A percentile compares a stretch with the other conserved stretches of the same genome.
Evolutionary conservation across 805 yeast species (phyloP).

Genomic region (Sugiyamaella boreocaroliniensis): DNA sequence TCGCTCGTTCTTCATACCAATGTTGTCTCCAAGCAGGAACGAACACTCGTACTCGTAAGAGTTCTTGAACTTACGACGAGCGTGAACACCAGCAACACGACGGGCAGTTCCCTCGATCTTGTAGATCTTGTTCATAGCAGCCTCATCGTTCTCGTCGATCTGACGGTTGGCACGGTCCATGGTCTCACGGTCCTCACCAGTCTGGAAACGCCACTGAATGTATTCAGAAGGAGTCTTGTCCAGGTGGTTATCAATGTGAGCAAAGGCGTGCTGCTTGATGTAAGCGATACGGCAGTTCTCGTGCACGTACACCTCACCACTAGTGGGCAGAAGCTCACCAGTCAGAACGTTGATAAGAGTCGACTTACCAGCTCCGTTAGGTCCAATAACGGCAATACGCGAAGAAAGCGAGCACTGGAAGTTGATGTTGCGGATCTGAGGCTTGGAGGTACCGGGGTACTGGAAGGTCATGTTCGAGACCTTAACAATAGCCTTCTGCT

Average conservation of each 20-base stretch:
- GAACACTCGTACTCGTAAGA: slow-evolving; percentile 99
- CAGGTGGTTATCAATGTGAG: slow-evolving; percentile 96
- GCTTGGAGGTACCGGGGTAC: slow-evolving; percentile 97
- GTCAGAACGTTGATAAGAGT: slow-evolving; percentile 97
- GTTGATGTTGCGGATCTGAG: slow-evolving; percentile 83
- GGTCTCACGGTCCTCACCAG: slow-evolving; percentile 99
- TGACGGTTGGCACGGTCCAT: slow-evolving; percentile 99
- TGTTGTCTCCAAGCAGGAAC: slow-evolving; percentile 95
- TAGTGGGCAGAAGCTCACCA: slow-evolving; percentile 98
- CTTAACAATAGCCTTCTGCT: slow-evolving; percentile 99
- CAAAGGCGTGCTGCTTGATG: slow-evolving; percentile 99
- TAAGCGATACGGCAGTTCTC: slow-evolving; percentile 99
- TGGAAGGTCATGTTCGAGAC: slow-evolving; percentile 97
- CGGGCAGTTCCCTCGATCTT: slow-evolving; percentile 98
- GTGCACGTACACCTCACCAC: slow-evolving; percentile 98
- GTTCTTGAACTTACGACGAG: slow-evolving; percentile 99
- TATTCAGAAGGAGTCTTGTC: slow-evolving; percentile 99
- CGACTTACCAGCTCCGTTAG: slow-evolving; percentile 99
- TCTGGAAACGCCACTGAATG: slow-evolving; percentile 99
- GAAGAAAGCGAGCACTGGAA: slow-evolving; percentile 99
- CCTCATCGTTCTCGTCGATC: slow-evolving; percentile 94
- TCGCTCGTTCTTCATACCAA: slow-evolving; percentile 98
- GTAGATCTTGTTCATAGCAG: slow-evolving; percentile 98
- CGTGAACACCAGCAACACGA: slow-evolving; percentile 88
- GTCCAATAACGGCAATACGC: slow-evolving; percentile 99